Evolutionary conservation across 1,284 basidiomycete genomes (phyloP), one percentile per base, ranked within the genome.

Genomic region (Ceratobasidium sp.): DNA sequence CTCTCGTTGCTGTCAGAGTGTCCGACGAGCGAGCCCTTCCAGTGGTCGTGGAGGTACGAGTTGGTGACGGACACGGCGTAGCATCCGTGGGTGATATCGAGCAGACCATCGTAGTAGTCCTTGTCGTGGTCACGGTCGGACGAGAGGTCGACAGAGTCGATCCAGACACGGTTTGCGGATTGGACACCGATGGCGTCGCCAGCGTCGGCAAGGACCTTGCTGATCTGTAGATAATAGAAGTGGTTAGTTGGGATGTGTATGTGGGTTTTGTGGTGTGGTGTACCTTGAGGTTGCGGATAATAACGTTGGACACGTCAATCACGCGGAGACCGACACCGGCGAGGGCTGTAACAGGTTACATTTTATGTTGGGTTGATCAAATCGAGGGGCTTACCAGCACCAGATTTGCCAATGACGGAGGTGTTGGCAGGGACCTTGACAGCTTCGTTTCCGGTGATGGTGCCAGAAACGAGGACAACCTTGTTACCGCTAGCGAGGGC

Each of bases 381-480:
- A 24, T 34, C 56, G 31, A 37, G 11, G 8, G n/a, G 59, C 74
- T 61, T 54, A 61, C 59, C 73, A 29, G 80, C 79, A 31, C 80
- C 81, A 51, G 76, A 51, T 62, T 78, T 79, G 31, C 82, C 81
- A 24, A 86, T 77, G 48, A 86, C 79, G 6, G 84, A 48, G 19
- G 58, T 86, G 80, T 86, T 85, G 24, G 83, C 80, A 24, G 76
- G 76, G 82, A 68, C 37, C 73, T 79, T 82, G 54, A 86, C 81
- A 14, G 83, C 84, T 24, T 80, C 76, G 76, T 82, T 80, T 29
- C 85, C 85, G 49, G 83, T 83, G 75, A 85, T 85, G 1, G 80
- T 83, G n/a, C 84, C 84, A 83, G 74, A 69, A 74, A 86, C 82
- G 73, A 86, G 81, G 74, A 86, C n/a, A n/a, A n/a, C n/a, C n/a